A percentile compares a stretch with the other conserved stretches of the same genome.
These are phyloP conservation scores for Curvularia sp. DNA, from an alignment of 2,329 filamentous ascomycete genomes.

Conservation along the genomic window DNA sequence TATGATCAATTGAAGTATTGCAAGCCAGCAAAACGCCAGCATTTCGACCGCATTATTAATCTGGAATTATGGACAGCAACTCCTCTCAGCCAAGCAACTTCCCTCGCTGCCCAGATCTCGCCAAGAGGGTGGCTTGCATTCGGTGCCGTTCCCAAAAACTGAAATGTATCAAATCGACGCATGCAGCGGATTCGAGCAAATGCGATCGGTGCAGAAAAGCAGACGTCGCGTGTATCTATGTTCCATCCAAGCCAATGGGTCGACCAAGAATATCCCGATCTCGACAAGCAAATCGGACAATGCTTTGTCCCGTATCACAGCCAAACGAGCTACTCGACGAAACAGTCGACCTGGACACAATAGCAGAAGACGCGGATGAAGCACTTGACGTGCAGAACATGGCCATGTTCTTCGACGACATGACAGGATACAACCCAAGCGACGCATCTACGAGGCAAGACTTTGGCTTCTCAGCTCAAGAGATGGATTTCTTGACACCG, in stretches of 20 bases:
- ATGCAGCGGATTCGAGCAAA: background rate
- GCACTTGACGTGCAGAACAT: background rate
- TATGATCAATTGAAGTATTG: background rate
- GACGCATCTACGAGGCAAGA: background rate
- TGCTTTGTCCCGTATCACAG: background rate
- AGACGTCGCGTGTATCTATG: slow-evolving; percentile 1
- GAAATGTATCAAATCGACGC: slow-evolving; percentile 6
- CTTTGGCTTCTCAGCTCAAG: background rate
- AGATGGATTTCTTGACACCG: slow-evolving; percentile 2
- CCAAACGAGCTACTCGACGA: background rate
- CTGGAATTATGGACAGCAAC: background rate
- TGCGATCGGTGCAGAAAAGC: slow-evolving; percentile 6
- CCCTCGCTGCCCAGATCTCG: background rate
- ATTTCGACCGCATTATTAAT: background rate
- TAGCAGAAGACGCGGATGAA: background rate
- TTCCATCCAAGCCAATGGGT: slow-evolving; percentile 3
- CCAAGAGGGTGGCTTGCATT: slow-evolving; percentile 7
- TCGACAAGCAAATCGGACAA: background rate
- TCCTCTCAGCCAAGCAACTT: background rate
- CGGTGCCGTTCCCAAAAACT: slow-evolving; percentile 8
- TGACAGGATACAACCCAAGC: background rate
- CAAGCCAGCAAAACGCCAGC: background rate
- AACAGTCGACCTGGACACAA: background rate
- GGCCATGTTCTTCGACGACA: slow-evolving; percentile 1
- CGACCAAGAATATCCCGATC: slow-evolving; percentile 2